Conservation (phyloP, 805 yeast genomes). For the Brettanomyces bruxellensis region DNA sequence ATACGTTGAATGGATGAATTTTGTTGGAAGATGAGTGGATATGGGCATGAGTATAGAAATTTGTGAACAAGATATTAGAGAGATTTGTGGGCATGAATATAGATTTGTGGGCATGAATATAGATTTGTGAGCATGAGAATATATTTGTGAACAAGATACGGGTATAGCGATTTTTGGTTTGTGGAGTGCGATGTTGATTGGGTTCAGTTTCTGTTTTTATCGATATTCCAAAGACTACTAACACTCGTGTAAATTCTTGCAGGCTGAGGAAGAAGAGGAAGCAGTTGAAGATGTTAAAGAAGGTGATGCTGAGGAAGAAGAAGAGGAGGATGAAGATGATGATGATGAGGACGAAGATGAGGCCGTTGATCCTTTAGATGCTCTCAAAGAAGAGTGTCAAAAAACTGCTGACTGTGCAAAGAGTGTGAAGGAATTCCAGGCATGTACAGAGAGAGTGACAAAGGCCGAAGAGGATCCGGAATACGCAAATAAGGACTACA, state of each 20-base stretch:
- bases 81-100: no score
- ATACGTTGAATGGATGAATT: no score
- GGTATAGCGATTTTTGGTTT: no score
- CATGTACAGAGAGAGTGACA: slow-evolving; percentile 92
- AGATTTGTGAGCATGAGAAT: no score
- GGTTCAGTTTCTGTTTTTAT: no score
- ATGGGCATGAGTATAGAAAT: no score
- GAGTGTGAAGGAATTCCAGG: slow-evolving; percentile 81
- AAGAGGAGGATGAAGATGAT: slow-evolving; percentile 30
- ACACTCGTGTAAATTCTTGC: slow-evolving; percentile 8
- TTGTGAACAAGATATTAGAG: no score
- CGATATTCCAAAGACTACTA: slow-evolving; percentile 1
- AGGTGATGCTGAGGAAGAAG: slow-evolving; percentile 42
- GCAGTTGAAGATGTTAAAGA: slow-evolving; percentile 34
- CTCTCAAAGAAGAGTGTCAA: slow-evolving; percentile 59
- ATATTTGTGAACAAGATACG: no score
- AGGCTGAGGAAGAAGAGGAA: slow-evolving; percentile 26
- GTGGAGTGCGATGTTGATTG: no score
- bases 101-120: no score
- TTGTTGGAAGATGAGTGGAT: no score
- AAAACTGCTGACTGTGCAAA: slow-evolving; percentile 60
- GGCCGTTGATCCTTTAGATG: slow-evolving; percentile 56
- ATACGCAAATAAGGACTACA: slow-evolving; percentile 70
- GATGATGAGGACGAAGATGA: slow-evolving; percentile 47
- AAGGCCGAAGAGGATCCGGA: slow-evolving; percentile 77